Evolutionary conservation across 176 grass and related monocot genomes (phyloP).

Genomic region (Phyllostachys edulis): DNA sequence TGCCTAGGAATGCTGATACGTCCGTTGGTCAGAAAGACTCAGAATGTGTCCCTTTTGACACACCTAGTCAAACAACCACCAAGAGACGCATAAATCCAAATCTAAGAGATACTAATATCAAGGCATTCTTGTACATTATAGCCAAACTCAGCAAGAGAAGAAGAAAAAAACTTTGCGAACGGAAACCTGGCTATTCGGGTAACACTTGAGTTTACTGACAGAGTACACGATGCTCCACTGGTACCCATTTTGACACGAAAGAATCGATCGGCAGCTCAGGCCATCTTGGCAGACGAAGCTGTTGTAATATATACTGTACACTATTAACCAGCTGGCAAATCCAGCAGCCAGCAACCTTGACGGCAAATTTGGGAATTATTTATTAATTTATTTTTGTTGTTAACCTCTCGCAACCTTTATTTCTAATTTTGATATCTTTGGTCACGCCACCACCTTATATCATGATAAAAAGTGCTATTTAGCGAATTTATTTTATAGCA

Average conservation of each 20-base stretch:
- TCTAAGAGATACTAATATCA: background rate
- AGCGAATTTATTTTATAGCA: too few species aligned
- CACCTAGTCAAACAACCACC: background rate
- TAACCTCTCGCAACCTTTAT: too few species aligned
- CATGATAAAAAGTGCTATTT: too few species aligned
- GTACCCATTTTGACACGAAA: background rate
- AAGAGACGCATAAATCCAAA: background rate
- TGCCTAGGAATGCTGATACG: conserved; percentile 10
- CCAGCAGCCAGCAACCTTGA: background rate
- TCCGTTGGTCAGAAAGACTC: background rate
- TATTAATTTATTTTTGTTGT: too few species aligned
- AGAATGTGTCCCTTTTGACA: background rate
- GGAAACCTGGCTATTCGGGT: background rate
- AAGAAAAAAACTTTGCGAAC: background rate
- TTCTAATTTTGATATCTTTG: too few species aligned
- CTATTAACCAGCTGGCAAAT: background rate
- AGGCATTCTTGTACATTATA: background rate
- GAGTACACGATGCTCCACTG: background rate
- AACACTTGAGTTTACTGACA: background rate
- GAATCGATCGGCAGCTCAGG: background rate
- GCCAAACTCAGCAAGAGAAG: too few species aligned
- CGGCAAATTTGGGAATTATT: background rate
- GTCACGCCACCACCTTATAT: too few species aligned
- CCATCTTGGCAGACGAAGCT: background rate
- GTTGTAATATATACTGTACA: background rate